Evolutionary conservation across 108 stramenopile genomes (phyloP), one percentile per base, ranked within the genome.

Genomic region (Nannochloropsis granulata): DNA sequence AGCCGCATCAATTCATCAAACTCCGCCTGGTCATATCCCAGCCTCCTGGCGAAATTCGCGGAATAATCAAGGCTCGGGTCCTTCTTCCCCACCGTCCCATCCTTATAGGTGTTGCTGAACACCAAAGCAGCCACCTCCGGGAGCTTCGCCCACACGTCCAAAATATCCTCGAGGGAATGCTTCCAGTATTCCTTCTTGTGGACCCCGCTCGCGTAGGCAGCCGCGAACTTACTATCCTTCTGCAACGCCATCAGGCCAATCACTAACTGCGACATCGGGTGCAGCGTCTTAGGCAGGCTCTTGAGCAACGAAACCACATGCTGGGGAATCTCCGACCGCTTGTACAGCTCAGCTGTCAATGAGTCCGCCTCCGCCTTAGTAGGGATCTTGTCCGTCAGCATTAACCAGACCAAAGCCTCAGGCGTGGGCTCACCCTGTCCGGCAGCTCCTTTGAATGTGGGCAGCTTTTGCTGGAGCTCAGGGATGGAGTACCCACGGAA

Each of bases 1-100:
- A 99, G 92, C 43, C 98, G 94, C 98, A 99, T 99, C 82, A 99
- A 92, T 91, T 99, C 98, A 91, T 99, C 97, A 89, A 98, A 97
- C 81, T 90, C 88, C 44, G 94, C 93, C 89, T 95, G 82, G 86
- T 95, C 89, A 90, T 96, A 97, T 71, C 98, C 98, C 82, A 99
- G 92, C 97, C 97, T 97, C 85, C 97, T 94, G 90, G 93, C 94
- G 90, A 98, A 99, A 93, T 97, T 98, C n/a, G 94, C 98, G 25
- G 94, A 93, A 93, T 97, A 99, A 90, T 99, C 98, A 78, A 99
- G 90, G 83, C 93, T 92, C 21, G 83, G 84, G 89, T 99, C 97
- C 92, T 95, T 94, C 81, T 83, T 91, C 43, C 94, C 94, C 42
- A 95, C 92, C 78, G n/a, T 42, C 12, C 97, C 98, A 86, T 99